Base-by-base conservation (phyloP, 805 yeast genomes). In the Candida sithepensis region DNA sequence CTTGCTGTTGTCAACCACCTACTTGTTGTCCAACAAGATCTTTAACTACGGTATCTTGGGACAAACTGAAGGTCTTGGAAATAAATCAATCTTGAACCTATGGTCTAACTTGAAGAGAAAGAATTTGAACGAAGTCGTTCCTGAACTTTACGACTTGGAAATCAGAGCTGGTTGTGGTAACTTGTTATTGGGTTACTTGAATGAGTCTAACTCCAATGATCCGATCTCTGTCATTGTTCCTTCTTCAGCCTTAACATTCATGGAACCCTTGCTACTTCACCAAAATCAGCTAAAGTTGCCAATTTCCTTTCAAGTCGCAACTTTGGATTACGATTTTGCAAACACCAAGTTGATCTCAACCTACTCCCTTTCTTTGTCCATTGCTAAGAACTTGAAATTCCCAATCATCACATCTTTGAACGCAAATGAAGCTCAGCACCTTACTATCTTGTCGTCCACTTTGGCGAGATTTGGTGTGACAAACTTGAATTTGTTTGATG, bases 131-230 rank as follows among this genome's bases (percentile, higher is more conserved):
- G 82, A 82, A 21, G 67, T 64, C n/a, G 79, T 82, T 46, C 94
- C 95, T 23, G 72, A 72, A 45, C 66, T 84, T 55, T 72, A 80
- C 60, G 70, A 77, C 53, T 66, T 84, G 48, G 89, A 90, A 60
- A 78, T 88, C 47, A 81, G 96, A 64, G 72, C 85, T 2, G 97
- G 97, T 58, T 94, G 96, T 28, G 88, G 92, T 41, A 76, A 81
- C 52, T 78, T 87, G 23, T 75, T 92, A 41, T 70, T 87, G 43
- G 97, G 97, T 34, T 91, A 83, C 68, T 65, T 79, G 49, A 57
- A 57, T 41, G 58, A 63, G 38, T 45, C 58, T 21, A 41, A 48
- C 1, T 51, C 52, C 32, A 33, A 46, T n/a, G 53, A 54, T 24
- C 54, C 56, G 13, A 47, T 56, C 33, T 57, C 67, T 10, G 72